A percentile compares a stretch with the other conserved stretches of the same genome.
Conservation (phyloP, 352 stramenopile species). For the Saprolegnia parasitica region DNA sequence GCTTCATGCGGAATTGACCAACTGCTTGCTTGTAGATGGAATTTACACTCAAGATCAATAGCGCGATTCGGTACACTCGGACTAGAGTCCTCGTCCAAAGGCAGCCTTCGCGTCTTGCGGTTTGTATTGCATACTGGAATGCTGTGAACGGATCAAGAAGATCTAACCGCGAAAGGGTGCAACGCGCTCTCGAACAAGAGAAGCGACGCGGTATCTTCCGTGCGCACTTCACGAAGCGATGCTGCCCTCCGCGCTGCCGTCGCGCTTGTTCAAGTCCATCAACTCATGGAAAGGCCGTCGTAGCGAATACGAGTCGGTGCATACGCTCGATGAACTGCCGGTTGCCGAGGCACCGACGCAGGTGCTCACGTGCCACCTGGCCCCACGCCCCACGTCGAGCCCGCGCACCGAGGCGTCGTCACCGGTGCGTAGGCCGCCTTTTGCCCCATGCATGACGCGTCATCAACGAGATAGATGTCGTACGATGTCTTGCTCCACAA, state of each 20-base stretch:
- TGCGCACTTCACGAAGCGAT: background rate
- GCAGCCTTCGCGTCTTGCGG: too few species aligned
- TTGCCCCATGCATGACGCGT: background rate
- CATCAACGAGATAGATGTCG: background rate
- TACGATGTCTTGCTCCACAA: slow-evolving; percentile 25
- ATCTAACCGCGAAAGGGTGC: too few species aligned
- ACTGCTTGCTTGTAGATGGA: too few species aligned
- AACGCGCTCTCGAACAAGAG: too few species aligned
- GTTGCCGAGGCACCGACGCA: background rate
- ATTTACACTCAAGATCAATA: too few species aligned
- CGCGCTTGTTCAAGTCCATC: background rate
- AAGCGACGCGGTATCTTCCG: too few species aligned
- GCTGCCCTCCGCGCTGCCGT: background rate
- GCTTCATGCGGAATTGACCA: too few species aligned
- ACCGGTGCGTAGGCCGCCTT: background rate
- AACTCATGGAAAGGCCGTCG: background rate
- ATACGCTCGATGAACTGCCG: background rate
- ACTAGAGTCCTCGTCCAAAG: too few species aligned
- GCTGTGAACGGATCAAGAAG: too few species aligned
- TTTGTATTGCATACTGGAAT: too few species aligned
- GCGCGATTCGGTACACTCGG: too few species aligned
- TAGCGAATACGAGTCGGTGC: background rate
- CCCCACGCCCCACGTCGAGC: background rate
- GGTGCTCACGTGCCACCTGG: background rate
- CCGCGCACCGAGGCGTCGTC: background rate